Percentiles rank a stretch among this genome's conserved stretches.
Evolutionary conservation across 225 moss, liverwort and hornwort genomes (phyloP).

Genomic region (Rhytidiadelphus loreus): DNA sequence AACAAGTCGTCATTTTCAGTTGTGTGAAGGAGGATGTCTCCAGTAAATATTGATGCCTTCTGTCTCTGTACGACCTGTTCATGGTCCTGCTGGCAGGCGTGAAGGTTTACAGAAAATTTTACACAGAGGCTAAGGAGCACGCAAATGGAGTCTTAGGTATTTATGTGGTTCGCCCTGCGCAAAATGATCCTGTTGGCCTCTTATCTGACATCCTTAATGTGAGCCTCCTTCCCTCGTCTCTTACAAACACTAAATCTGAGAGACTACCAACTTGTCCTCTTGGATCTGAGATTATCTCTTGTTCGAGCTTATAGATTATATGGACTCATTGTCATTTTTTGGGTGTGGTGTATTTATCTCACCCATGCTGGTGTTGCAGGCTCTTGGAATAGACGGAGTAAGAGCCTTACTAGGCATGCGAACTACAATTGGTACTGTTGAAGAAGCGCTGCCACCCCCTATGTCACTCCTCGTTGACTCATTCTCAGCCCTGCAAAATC

Average conservation of each 20-base stretch:
- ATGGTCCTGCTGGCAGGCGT: constrained; percentile 46
- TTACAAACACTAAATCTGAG: background rate
- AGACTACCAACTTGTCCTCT: background rate
- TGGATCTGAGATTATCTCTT: background rate
- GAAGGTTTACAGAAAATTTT: constrained; percentile 77
- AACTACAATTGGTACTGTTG: constrained; percentile 52
- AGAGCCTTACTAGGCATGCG: constrained; percentile 77
- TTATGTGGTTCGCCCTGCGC: constrained; percentile 45
- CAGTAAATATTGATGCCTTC: background rate
- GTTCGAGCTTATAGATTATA: background rate
- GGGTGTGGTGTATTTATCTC: background rate
- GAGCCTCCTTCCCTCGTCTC: constrained; percentile 3
- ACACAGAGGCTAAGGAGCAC: constrained; percentile 56
- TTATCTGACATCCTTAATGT: constrained; percentile 60
- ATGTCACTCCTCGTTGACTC: constrained; percentile 51
- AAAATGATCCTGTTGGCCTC: constrained; percentile 48
- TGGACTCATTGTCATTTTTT: background rate
- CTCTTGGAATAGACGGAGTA: constrained; percentile 64
- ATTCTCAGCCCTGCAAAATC: constrained; percentile 51
- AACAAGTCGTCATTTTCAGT: background rate
- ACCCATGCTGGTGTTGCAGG: constrained; percentile 20
- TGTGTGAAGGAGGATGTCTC: background rate
- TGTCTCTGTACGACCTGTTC: background rate
- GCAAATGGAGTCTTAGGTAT: constrained; percentile 65
- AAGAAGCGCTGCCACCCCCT: constrained; percentile 67